Percentiles rank a stretch among this genome's conserved stretches.
Evolutionary conservation across 257 asterid species (phyloP).

Genomic region (Penstemon eatonii): DNA sequence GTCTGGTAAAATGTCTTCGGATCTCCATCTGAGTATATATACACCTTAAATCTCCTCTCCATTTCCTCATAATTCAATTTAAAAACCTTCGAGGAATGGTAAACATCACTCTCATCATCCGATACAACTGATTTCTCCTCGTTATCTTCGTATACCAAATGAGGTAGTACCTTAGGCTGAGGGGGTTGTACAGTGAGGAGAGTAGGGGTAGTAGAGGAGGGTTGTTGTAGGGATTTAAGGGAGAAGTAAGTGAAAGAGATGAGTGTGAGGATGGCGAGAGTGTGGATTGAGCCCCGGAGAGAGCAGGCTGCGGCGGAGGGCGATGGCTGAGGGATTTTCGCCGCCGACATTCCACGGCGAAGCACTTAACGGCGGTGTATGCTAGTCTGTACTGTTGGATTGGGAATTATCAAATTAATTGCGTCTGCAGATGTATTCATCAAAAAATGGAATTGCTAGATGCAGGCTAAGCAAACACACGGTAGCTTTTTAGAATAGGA

Average conservation of each 20-base stretch:
- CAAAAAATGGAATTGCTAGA: too few relatives aligned
- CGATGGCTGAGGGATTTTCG: conserved; percentile 44
- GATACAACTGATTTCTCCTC: conserved; percentile 31
- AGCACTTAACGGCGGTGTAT: too few relatives aligned
- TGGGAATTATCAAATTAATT: too few relatives aligned
- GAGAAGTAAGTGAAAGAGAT: conserved; percentile 66
- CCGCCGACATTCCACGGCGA: conserved; percentile 73
- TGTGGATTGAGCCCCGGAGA: conserved; percentile 67
- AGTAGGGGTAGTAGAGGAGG: conserved; percentile 49
- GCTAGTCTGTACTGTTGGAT: too few relatives aligned
- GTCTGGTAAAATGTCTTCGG: conserved; percentile 93
- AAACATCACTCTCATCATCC: conserved; percentile 55
- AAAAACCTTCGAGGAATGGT: conserved; percentile 70
- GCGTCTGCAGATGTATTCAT: too few relatives aligned
- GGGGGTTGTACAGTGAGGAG: conserved; percentile 36
- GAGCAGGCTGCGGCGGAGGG: conserved; percentile 44
- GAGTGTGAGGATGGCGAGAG: conserved; percentile 67
- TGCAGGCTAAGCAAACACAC: too few relatives aligned
- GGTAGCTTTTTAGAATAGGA: too few relatives aligned
- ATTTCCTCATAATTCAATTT: conserved; percentile 70
- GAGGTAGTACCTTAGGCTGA: conserved; percentile 39
- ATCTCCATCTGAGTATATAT: conserved; percentile 87
- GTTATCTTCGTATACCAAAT: conserved; percentile 21
- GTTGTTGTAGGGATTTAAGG: conserved; percentile 31
- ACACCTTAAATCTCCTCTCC: conserved; percentile 83